These are phyloP conservation scores for Termitomyces heimii DNA, from an alignment of 768 basidiomycete genomes.

Conservation along the genomic window DNA sequence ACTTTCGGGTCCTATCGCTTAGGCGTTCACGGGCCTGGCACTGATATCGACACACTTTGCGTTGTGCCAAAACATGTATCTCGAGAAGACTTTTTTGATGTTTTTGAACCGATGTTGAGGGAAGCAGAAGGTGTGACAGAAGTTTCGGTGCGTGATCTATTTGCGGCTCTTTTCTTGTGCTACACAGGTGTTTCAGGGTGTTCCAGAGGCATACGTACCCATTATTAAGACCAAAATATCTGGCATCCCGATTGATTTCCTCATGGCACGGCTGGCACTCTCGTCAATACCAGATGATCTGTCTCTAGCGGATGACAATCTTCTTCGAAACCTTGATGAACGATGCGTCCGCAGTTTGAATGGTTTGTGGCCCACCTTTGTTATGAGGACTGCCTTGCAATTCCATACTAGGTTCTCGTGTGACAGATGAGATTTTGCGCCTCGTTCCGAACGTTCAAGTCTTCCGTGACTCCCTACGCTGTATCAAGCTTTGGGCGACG, in stretches of 20 bases:
- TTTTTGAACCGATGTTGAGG: constrained; percentile 85
- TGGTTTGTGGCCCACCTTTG: constrained; percentile 37
- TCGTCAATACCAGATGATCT: constrained; percentile 91
- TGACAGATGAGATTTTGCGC: constrained; percentile 92
- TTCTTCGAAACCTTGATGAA: constrained; percentile 90
- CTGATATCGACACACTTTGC: constrained; percentile 97
- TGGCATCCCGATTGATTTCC: constrained; percentile 90
- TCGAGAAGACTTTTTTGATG: constrained; percentile 91
- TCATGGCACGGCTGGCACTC: constrained; percentile 85
- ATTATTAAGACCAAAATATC: constrained; percentile 88
- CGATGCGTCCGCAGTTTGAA: constrained; percentile 92
- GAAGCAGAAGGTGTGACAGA: constrained; percentile 80
- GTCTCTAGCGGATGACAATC: constrained; percentile 84
- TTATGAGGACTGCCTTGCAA: not conserved
- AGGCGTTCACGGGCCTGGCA: constrained; percentile 92
- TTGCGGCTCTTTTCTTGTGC: not conserved
- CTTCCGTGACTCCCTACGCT: constrained; percentile 90
- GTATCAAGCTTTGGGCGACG: constrained; percentile 98
- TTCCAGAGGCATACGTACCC: constrained; percentile 95
- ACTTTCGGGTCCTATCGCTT: constrained; percentile 98
- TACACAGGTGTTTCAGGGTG: constrained; percentile 51
- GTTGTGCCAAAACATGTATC: constrained; percentile 97
- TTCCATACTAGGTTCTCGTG: constrained; percentile 68
- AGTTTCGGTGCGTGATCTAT: constrained; percentile 65
- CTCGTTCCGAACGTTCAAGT: constrained; percentile 92